phyloP scores from a whole-genome alignment of 441 rosid genomes.

The Isatis lusitanica region DNA sequence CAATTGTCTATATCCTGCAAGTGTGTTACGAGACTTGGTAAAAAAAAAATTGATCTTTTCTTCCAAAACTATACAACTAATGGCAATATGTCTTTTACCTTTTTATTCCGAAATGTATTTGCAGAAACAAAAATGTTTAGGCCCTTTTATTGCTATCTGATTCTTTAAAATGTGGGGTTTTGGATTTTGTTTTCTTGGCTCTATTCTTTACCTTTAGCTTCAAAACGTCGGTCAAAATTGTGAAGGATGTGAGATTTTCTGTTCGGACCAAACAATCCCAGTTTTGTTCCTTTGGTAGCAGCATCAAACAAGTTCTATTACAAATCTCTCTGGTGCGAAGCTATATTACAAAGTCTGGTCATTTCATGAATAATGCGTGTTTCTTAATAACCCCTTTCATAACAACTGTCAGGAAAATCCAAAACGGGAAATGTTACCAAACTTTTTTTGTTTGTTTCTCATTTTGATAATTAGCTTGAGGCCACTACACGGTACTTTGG shows the following conservation, averaged over 20 bases:
- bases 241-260: background rate
- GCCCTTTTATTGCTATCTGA: background rate
- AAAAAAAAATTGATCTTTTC: background rate
- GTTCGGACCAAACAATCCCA: background rate
- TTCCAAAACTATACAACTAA: background rate
- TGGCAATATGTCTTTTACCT: background rate
- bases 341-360: background rate
- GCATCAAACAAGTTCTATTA: background rate
- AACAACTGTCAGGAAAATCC: conserved; percentile 22
- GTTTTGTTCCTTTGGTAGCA: background rate
- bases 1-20: conserved; percentile 33
- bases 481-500: conserved; percentile 10
- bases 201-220: background rate
- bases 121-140: conserved; percentile 2
- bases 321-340: conserved; percentile 1
- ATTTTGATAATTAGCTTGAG: conserved; percentile 12
- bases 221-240: background rate
- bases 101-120: background rate
- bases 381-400: conserved; percentile 4
- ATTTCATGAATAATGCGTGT: conserved; percentile 25
- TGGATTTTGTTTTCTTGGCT: background rate
- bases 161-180: background rate
- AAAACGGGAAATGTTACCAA: conserved; percentile 8
- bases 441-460: conserved; percentile 15
- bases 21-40: conserved; percentile 16